These are phyloP conservation scores for Parmales sp. DNA, from an alignment of 108 stramenopile genomes.

Conservation along the genomic window DNA sequence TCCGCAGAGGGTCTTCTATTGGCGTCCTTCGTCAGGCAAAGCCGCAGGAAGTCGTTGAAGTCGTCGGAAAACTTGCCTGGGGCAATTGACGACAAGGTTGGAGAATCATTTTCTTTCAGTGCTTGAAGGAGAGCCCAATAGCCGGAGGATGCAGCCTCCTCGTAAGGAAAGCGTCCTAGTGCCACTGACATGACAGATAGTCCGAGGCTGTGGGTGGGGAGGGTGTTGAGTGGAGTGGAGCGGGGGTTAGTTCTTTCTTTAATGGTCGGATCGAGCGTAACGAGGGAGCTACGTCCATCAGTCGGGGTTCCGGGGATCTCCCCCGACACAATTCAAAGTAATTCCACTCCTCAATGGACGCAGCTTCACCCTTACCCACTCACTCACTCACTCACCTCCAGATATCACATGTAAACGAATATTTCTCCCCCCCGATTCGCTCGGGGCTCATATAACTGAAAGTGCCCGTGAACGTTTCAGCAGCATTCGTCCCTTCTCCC, in stretches of 20 bases:
- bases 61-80: not conserved
- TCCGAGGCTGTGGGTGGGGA: not conserved
- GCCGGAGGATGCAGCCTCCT: not conserved
- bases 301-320: not conserved
- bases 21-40: constrained; percentile 29
- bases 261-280: not conserved
- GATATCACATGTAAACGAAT: constrained; percentile 24
- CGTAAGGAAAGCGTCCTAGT: not conserved
- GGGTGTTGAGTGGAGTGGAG: not conserved
- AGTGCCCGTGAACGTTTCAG: constrained; percentile 49
- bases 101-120: not conserved
- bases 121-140: constrained; percentile 1
- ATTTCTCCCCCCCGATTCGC: constrained; percentile 39
- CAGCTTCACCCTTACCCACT: too few relatives aligned
- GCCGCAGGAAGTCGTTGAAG: constrained; percentile 15
- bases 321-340: not conserved
- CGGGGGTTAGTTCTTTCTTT: not conserved
- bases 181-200: not conserved
- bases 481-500: not conserved
- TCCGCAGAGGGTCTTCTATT: constrained; percentile 24
- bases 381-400: constrained; percentile 16
- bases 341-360: not conserved
- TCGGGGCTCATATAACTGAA: constrained; percentile 53
- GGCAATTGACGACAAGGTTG: not conserved
- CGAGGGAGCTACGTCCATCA: not conserved